These are phyloP conservation scores for Fusarium nematophilum DNA, from an alignment of 2,329 filamentous ascomycete species.

Conservation along the genomic window DNA sequence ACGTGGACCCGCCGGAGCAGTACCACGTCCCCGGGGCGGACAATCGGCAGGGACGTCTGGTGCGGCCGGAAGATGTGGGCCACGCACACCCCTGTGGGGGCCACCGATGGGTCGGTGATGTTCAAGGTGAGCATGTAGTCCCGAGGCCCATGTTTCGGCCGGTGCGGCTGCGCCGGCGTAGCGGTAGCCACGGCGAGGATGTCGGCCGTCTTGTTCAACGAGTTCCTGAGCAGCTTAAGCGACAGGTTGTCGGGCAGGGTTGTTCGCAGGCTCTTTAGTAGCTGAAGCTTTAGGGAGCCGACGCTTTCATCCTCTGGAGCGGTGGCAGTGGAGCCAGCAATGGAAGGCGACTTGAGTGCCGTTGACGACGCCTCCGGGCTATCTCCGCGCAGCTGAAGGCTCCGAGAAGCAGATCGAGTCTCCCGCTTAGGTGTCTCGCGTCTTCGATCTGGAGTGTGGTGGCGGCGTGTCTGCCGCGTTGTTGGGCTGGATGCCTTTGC, in stretches of 20 bases:
- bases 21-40: conserved; percentile 67
- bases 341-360: conserved; percentile 44
- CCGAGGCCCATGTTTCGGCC: conserved; percentile 67
- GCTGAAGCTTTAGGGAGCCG: conserved; percentile 56
- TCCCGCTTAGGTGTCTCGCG: conserved; percentile 39
- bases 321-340: conserved; percentile 37
- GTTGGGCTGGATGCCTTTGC: conserved; percentile 38
- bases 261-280: conserved; percentile 59
- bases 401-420: conserved; percentile 38
- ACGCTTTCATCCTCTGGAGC: conserved; percentile 44
- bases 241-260: conserved; percentile 64
- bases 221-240: conserved; percentile 63
- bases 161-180: conserved; percentile 60
- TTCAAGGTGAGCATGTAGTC: conserved; percentile 70
- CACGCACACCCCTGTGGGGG: conserved; percentile 61
- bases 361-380: conserved; percentile 38
- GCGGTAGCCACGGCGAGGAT: conserved; percentile 66
- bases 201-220: conserved; percentile 62
- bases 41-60: conserved; percentile 65
- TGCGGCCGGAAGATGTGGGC: conserved; percentile 70
- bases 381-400: conserved; percentile 28
- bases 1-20: conserved; percentile 68
- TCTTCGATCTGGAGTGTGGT: conserved; percentile 37
- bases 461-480: conserved; percentile 36
- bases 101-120: conserved; percentile 66